phyloP scores from a whole-genome alignment of 2,329 filamentous ascomycete species.

The Fusarium albidum region DNA sequence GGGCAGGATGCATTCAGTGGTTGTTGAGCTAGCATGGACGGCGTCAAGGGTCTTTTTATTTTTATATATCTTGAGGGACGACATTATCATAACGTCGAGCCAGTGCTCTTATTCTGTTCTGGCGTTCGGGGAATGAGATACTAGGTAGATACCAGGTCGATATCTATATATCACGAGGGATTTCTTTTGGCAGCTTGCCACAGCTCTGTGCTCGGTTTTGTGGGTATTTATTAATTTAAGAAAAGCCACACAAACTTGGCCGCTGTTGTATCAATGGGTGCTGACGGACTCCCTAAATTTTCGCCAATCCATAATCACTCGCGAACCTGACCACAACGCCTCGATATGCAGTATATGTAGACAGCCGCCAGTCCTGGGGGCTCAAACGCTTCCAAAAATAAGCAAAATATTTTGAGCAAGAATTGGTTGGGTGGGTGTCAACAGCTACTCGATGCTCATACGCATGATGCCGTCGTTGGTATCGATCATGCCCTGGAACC shows the following conservation, averaged over 20 bases:
- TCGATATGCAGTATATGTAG: conserved; percentile 25
- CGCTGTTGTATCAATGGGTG: conserved; percentile 17
- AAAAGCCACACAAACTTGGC: conserved; percentile 17
- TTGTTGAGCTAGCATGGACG: conserved; percentile 29
- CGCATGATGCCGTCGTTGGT: conserved; percentile 96
- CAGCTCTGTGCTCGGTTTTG: conserved; percentile 12
- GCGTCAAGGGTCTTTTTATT: conserved; percentile 32
- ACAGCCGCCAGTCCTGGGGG: neutral
- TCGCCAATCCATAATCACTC: neutral
- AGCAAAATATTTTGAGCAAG: conserved; percentile 1
- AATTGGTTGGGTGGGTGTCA: neutral
- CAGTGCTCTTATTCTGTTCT: conserved; percentile 15
- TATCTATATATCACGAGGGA: conserved; percentile 24
- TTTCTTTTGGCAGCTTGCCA: conserved; percentile 8
- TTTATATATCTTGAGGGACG: conserved; percentile 20
- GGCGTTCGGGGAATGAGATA: conserved; percentile 35
- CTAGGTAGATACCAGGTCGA: conserved; percentile 37
- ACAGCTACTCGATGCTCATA: conserved; percentile 87
- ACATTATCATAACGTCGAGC: conserved; percentile 8
- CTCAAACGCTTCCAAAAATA: conserved; percentile 4
- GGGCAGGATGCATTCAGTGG: conserved; percentile 13
- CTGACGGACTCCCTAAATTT: conserved; percentile 1
- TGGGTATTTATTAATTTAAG: conserved; percentile 32
- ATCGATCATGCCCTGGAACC: conserved; percentile 92
- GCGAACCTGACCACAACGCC: conserved; percentile 30